Conservation (phyloP, 352 stramenopile species). For the Phytophthora idaei region DNA sequence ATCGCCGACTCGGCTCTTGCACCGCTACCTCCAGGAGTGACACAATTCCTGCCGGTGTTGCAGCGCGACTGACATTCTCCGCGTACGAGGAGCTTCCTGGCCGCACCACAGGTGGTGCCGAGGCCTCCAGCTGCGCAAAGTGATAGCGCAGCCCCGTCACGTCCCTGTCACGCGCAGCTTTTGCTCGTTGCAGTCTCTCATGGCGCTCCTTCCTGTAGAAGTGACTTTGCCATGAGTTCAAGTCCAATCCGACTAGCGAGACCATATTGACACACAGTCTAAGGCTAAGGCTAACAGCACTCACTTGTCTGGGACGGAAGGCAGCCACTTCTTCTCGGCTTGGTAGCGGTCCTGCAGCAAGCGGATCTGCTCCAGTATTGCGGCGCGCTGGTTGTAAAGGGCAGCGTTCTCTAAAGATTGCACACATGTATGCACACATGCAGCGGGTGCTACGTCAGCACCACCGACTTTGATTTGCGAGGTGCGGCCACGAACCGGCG, state of each 20-base stretch:
- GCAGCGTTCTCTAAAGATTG: conserved; percentile 35
- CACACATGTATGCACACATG: conserved; percentile 3
- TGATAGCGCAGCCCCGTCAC: conserved; percentile 32
- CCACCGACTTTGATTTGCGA: conserved; percentile 14
- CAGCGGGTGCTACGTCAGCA: conserved; percentile 3
- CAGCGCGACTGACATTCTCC: conserved; percentile 5
- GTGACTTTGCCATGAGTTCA: conserved; percentile 5
- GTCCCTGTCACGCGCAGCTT: conserved; percentile 34
- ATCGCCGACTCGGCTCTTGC: conserved; percentile 2
- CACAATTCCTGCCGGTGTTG: conserved; percentile 13
- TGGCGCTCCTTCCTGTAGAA: conserved; percentile 50
- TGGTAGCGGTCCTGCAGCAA: conserved; percentile 47
- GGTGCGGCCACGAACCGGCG: conserved; percentile 29
- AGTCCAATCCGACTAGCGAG: conserved; percentile 2
- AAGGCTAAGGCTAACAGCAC: conserved; percentile 2
- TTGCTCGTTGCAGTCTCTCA: conserved; percentile 49
- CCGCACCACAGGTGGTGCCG: conserved; percentile 14
- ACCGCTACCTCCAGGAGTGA: conserved; percentile 20
- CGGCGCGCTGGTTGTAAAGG: conserved; percentile 41
- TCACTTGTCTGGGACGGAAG: conserved; percentile 59
- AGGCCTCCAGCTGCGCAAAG: conserved; percentile 36
- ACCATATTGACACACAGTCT: neutral
- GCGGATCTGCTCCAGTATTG: conserved; percentile 43
- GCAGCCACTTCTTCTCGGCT: conserved; percentile 50
- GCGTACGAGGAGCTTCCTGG: conserved; percentile 12